Percentiles rank a stretch among this genome's conserved stretches.
Conservation (phyloP, 768 basidiomycete genomes). For the Mycena galericulata region DNA sequence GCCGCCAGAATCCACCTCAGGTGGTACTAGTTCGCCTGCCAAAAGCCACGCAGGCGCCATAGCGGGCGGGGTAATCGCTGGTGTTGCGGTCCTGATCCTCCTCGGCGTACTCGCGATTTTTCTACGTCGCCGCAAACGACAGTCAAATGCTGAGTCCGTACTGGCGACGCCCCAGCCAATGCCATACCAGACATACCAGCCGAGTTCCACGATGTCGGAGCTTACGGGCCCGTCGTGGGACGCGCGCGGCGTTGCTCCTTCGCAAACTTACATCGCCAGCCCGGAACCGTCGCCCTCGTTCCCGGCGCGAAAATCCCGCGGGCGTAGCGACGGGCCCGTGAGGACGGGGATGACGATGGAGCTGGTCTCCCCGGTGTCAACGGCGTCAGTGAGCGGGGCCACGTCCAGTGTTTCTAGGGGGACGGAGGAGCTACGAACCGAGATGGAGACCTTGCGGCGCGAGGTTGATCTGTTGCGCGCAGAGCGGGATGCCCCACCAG, state of each 20-base stretch:
- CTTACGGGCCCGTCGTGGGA: background rate
- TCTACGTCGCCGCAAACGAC: conserved; percentile 17
- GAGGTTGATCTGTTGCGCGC: conserved; percentile 27
- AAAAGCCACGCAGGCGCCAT: conserved; percentile 24
- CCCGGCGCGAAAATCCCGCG: background rate
- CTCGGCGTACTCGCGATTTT: conserved; percentile 10
- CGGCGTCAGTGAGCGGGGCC: background rate
- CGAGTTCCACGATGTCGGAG: background rate
- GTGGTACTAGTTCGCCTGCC: background rate
- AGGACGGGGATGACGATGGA: too few species aligned
- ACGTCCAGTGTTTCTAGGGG: background rate
- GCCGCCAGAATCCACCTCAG: background rate
- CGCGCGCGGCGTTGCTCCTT: background rate
- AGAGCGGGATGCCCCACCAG: conserved; percentile 25
- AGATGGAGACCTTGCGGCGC: conserved; percentile 20
- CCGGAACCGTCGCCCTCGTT: background rate
- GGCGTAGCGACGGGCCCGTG: too few species aligned
- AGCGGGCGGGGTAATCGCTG: conserved; percentile 30
- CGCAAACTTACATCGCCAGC: background rate
- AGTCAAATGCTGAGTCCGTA: background rate
- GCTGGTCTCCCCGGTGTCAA: too few species aligned
- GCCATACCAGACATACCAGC: background rate
- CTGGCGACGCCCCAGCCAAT: background rate
- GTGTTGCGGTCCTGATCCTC: conserved; percentile 8
- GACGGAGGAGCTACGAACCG: conserved; percentile 5